A percentile compares a stretch with the other conserved stretches of the same genome.
Evolutionary conservation across 257 asterid genomes (phyloP).

Genomic region (Vinca minor): DNA sequence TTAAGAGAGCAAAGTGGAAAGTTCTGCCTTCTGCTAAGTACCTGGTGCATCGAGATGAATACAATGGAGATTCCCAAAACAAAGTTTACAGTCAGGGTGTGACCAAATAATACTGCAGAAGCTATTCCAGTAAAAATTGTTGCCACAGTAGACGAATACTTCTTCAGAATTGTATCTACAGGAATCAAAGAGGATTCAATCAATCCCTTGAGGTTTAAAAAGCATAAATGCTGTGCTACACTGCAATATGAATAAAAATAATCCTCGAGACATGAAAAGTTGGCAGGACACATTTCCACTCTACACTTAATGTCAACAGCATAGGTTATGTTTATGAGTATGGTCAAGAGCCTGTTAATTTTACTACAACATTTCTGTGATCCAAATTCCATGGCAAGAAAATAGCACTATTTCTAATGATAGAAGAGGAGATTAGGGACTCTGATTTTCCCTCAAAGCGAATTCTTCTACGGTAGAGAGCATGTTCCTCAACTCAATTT

Average conservation of each 20-base stretch:
- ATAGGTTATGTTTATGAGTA: neutral
- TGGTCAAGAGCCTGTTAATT: too few relatives aligned
- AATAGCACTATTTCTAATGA: too few relatives aligned
- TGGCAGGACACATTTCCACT: neutral
- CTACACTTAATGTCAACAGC: neutral
- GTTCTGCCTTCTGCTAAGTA: conserved; percentile 22
- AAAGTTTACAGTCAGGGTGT: conserved; percentile 79
- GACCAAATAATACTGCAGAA: conserved; percentile 89
- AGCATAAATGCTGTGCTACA: too few relatives aligned
- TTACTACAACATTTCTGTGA: neutral
- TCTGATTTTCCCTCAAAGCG: too few relatives aligned
- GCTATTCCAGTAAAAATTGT: conserved; percentile 98
- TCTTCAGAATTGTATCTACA: conserved; percentile 85
- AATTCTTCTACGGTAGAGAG: too few relatives aligned
- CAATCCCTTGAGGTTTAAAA: neutral
- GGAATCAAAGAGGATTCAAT: conserved; percentile 14
- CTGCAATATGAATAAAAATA: neutral
- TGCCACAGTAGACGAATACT: conserved; percentile 97
- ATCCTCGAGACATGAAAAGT: neutral
- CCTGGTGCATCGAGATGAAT: conserved; percentile 99
- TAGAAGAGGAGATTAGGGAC: too few relatives aligned
- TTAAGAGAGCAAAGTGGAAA: conserved; percentile 6
- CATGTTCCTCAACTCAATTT: too few relatives aligned
- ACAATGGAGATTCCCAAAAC: conserved; percentile 91
- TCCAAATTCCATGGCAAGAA: neutral